Base-by-base conservation (phyloP, 169 alveolate genomes). In the Eimeria nieschulzi region DNA sequence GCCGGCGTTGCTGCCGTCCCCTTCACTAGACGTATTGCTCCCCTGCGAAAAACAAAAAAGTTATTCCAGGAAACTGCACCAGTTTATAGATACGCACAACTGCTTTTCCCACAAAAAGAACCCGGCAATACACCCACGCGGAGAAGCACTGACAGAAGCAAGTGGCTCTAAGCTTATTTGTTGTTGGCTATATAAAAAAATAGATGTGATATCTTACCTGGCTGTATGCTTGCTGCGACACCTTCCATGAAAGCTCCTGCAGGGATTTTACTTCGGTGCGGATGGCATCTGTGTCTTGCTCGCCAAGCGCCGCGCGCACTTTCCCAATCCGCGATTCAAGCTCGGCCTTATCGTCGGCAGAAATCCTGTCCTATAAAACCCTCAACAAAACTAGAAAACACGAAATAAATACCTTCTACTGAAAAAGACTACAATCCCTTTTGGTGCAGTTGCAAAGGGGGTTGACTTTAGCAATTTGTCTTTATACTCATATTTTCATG, bases 241-340 rank as follows among this genome's bases (percentile, higher is more conserved):
- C 97, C 87, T 96, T 98, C 98, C 98, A 96, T 8, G 99, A 97
- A 66, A 96, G 96, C 90, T 97, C 98, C 97, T 97, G 98, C 64
- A 97, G 94, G 78, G 94, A 93, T 91, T 97, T 97, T 83, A 96
- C 95, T 23, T 96, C 95, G 39, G 96, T 97, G 91, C 95, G 96
- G 90, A 98, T 97, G 55, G 95, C 91, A 51, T 96, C 98, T 26
- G 94, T 83, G 85, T 97, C 98, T 46, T 96, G 98, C 13, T 96
- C 85, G 76, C 96, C 75, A 84, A 97, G 93, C 46, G 96, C 95
- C 87, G 95, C 95, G 66, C 97, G 95, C 87, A 97, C 94, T 55
- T 95, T 83, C 54, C 95, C 64, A 73, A 96, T 96, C 87, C 95
- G 96, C 86, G 94, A 96, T 91, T 94, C 94, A 59, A 97, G 95